Base-by-base conservation (phyloP, 371 early-diverging fungal species). In the Dichotomocladium elegans region DNA sequence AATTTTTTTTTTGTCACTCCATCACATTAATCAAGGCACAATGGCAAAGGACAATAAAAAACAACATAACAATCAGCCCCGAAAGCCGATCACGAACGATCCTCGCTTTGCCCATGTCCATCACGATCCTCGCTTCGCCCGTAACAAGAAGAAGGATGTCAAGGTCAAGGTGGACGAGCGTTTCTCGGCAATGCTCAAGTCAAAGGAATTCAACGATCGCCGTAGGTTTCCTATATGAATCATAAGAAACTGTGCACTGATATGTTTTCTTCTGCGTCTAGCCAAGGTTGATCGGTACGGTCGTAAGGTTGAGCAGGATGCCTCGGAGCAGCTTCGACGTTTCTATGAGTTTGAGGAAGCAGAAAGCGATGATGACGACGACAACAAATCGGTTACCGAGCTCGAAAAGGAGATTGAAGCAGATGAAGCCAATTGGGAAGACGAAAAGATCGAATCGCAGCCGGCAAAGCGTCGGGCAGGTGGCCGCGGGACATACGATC, bases 131-230 rank as follows among this genome's bases (percentile, higher is more conserved):
- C 86, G 95, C 10, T 98, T 98, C 67, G 55, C 72, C 53, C 70
- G 87, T 56, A 87, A 94, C 22, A 86, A 86, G 58, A 90, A 88
- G 74, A 81, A 82, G 61, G 86, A 87, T 45, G 66, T 74, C 54
- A 95, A 95, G 68, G 85, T 98, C 47, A 80, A 81, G n/a, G 81
- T 98, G 30, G 98, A 98, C 77, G 73, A 82, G 46, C 90, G 97
- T 47, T 96, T 96, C 71, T 68, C 82, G 34, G 62, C 77, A 46
- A 89, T 95, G 88, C 77, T 93, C 64, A 77, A 81, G 25, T 80
- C 82, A 55, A 82, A 86, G 27, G 92, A 91, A 47, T 91, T 91
- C 63, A 82, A 71, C 17, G 79, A 74, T 63, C 80, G 75, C 47
- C 86, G 77, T 84, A 79, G 51, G 81, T 76, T 37, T 21, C 0